phyloP scores from a whole-genome alignment of 2,329 filamentous ascomycete genomes.

The Trichoderma cornu-damae region DNA sequence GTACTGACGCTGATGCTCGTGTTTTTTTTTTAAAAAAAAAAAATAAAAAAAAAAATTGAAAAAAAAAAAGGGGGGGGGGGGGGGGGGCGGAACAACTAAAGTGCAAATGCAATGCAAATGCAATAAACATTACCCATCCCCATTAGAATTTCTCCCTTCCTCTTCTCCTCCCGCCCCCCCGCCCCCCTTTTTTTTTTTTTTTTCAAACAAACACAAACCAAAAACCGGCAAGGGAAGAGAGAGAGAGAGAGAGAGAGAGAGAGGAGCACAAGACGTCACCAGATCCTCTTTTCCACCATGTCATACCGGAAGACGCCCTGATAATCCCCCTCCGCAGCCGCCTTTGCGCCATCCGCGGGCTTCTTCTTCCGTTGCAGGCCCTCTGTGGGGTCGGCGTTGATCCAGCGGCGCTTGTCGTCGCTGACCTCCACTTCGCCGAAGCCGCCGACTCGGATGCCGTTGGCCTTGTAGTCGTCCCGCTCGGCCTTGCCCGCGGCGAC shows the following conservation, averaged over 20 bases:
- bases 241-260: too few relatives aligned
- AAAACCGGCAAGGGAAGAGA: neutral
- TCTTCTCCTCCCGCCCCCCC: too few relatives aligned
- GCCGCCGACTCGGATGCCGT: constrained; percentile 70
- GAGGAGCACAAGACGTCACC: constrained; percentile 55
- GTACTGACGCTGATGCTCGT: neutral
- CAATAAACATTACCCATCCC: neutral
- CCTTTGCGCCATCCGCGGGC: constrained; percentile 42
- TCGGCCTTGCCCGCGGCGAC: constrained; percentile 44
- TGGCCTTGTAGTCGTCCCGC: constrained; percentile 57
- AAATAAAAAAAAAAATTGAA: neutral
- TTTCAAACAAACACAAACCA: too few relatives aligned
- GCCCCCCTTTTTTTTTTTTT: neutral
- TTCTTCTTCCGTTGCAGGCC: constrained; percentile 55
- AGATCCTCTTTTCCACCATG: constrained; percentile 96
- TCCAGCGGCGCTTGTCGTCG: constrained; percentile 78
- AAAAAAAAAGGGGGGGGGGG: too few relatives aligned
- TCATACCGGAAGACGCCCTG: constrained; percentile 75
- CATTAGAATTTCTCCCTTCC: neutral
- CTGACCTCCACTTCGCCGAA: constrained; percentile 84
- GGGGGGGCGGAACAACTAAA: too few relatives aligned
- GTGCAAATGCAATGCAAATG: too few relatives aligned
- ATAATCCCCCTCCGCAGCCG: constrained; percentile 39
- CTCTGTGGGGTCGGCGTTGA: constrained; percentile 80
- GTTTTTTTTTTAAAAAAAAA: too few relatives aligned